Evolutionary conservation across 306 rosid species (phyloP).

Genomic region (Sechiopsis laciniata): DNA sequence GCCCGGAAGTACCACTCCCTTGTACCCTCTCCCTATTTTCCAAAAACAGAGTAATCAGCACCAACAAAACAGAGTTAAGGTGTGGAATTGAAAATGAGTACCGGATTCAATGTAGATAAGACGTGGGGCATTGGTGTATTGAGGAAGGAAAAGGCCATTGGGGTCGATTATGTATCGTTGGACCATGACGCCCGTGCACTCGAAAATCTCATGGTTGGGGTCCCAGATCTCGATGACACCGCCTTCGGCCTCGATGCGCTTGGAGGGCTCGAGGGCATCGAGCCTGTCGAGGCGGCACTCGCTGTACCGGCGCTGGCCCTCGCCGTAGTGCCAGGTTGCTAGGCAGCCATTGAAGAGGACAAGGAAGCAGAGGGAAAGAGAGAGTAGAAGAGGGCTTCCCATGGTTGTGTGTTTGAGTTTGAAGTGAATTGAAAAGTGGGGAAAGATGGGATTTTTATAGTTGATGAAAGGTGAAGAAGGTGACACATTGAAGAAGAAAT

Average conservation of each 20-base stretch:
- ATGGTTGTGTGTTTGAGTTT: conserved; percentile 22
- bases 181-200: conserved; percentile 34
- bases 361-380: conserved; percentile 38
- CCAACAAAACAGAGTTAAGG: too few relatives aligned
- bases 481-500: conserved; percentile 14
- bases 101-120: conserved; percentile 35
- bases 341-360: conserved; percentile 37
- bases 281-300: conserved; percentile 34
- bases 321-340: conserved; percentile 14
- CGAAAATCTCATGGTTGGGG: conserved; percentile 33
- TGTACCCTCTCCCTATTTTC: conserved; percentile 29
- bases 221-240: conserved; percentile 39
- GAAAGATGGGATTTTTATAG: not conserved
- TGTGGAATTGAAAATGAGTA: not conserved
- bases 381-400: conserved; percentile 40
- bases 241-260: conserved; percentile 31
- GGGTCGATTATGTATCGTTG: conserved; percentile 29
- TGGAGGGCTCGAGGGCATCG: conserved; percentile 36
- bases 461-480: not conserved
- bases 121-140: conserved; percentile 34
- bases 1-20: conserved; percentile 30
- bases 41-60: too few relatives aligned
- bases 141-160: conserved; percentile 45
- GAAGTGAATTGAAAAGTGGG: not conserved
- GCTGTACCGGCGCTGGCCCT: conserved; percentile 25